Percentiles rank a stretch among this genome's conserved stretches.
These are phyloP conservation scores for Kwoniella botswanensis DNA, from an alignment of 768 basidiomycete species.

Conservation along the genomic window DNA sequence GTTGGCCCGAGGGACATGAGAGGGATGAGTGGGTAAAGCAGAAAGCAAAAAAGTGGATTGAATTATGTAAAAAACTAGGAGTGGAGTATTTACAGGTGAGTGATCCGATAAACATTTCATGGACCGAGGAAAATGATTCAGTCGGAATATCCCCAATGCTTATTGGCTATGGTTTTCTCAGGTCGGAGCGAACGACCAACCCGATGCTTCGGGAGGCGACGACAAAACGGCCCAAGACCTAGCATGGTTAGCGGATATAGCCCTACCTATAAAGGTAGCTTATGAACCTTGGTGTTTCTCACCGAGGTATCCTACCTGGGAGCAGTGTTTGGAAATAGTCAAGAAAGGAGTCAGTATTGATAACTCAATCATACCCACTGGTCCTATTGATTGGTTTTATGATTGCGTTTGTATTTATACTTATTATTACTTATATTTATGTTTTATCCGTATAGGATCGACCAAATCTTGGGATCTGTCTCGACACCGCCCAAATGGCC, in stretches of 20 bases:
- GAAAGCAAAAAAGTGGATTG: conserved; percentile 43
- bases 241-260: conserved; percentile 38
- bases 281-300: conserved; percentile 50
- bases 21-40: conserved; percentile 28
- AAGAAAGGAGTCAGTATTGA: conserved; percentile 19
- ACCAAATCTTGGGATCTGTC: conserved; percentile 45
- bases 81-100: conserved; percentile 36
- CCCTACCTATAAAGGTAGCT: conserved; percentile 35
- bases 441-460: conserved; percentile 15
- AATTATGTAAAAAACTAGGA: conserved; percentile 37
- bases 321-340: conserved; percentile 41
- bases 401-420: no score
- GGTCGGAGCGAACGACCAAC: conserved; percentile 34
- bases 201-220: conserved; percentile 21
- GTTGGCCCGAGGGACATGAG: conserved; percentile 37
- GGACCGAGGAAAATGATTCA: background rate
- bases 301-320: conserved; percentile 33
- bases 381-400: no score
- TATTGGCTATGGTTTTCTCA: conserved; percentile 1
- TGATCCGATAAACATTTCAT: conserved; percentile 15
- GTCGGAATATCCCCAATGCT: no score
- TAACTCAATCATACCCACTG: no score
- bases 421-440: no score
- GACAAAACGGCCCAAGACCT: conserved; percentile 38
- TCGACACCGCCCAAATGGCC: conserved; percentile 47